Conservation (phyloP, 257 asterid species). For the Solanum ossicruentum region DNA sequence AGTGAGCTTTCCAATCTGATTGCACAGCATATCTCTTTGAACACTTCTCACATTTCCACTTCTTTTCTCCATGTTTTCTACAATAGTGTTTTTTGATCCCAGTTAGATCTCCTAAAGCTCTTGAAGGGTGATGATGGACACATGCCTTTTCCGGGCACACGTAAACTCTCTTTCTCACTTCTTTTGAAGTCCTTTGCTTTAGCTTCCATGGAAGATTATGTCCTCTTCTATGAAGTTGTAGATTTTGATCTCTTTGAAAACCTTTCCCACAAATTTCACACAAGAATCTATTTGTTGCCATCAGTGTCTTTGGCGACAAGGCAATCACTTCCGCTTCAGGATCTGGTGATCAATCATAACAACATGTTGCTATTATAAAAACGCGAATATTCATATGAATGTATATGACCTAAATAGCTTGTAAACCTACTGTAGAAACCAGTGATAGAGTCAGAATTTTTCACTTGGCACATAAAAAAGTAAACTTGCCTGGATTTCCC, state of each 20-base stretch:
- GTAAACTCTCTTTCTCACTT: conserved; percentile 63
- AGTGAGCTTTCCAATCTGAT: conserved; percentile 93
- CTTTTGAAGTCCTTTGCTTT: conserved; percentile 68
- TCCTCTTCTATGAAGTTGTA: conserved; percentile 86
- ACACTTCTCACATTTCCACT: conserved; percentile 93
- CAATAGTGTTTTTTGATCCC: conserved; percentile 90
- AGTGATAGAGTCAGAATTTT: not conserved
- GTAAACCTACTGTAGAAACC: not conserved
- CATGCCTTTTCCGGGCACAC: conserved; percentile 87
- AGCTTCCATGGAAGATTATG: conserved; percentile 92
- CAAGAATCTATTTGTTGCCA: conserved; percentile 83
- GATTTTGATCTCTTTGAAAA: conserved; percentile 81
- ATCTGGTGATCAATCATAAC: conserved; percentile 22
- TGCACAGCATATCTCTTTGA: conserved; percentile 78
- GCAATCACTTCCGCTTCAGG: conserved; percentile 90
- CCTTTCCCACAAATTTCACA: conserved; percentile 95
- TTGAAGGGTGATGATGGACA: conserved; percentile 66
- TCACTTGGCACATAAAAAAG: not conserved
- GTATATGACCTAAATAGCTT: not conserved
- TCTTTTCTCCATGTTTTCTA: conserved; percentile 90
- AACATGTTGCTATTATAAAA: too few species aligned
- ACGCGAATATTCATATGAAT: conserved; percentile 1
- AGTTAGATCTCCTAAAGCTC: conserved; percentile 89
- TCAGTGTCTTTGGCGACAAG: conserved; percentile 77
- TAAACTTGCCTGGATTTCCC: conserved; percentile 64